phyloP scores from a whole-genome alignment of 2,329 filamentous ascomycete genomes.

The Curvularia eragrostidis region DNA sequence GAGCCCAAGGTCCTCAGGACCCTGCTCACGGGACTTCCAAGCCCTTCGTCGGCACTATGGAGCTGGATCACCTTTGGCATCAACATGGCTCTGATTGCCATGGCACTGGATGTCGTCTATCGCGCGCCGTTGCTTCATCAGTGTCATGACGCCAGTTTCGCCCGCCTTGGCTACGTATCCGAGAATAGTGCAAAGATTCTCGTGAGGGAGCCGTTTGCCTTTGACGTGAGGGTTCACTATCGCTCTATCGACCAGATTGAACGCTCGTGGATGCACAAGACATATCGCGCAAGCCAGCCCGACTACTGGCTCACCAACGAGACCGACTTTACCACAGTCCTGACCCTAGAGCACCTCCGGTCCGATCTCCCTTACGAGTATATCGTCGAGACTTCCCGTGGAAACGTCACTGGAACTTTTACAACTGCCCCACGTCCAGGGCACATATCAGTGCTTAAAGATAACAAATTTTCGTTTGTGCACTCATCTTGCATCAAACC shows the following conservation, averaged over 20 bases:
- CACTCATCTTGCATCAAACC: slow-evolving; percentile 93
- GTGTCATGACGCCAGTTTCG: slow-evolving; percentile 79
- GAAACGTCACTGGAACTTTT: slow-evolving; percentile 85
- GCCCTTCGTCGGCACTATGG: slow-evolving; percentile 68
- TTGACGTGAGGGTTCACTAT: slow-evolving; percentile 62
- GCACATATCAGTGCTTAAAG: slow-evolving; percentile 61
- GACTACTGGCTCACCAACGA: slow-evolving; percentile 67
- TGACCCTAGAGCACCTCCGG: slow-evolving; percentile 71
- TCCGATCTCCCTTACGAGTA: slow-evolving; percentile 83
- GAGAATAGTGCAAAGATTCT: slow-evolving; percentile 79
- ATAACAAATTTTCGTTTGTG: slow-evolving; percentile 84
- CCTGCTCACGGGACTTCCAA: slow-evolving; percentile 78
- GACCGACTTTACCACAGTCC: slow-evolving; percentile 80
- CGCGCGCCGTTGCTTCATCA: slow-evolving; percentile 74
- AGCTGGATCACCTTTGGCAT: slow-evolving; percentile 73
- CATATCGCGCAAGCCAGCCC: slow-evolving; percentile 40
- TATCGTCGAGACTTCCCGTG: slow-evolving; percentile 69
- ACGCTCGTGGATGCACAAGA: slow-evolving; percentile 44
- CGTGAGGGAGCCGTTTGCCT: slow-evolving; percentile 79
- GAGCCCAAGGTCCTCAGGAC: slow-evolving; percentile 66
- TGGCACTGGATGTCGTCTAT: slow-evolving; percentile 80
- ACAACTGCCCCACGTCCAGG: slow-evolving; percentile 76
- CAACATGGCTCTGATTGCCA: slow-evolving; percentile 72
- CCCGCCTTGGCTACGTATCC: slow-evolving; percentile 86
- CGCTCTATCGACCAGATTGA: slow-evolving; percentile 37